Evolutionary conservation across 768 basidiomycete species (phyloP), one percentile per base, ranked within the genome.

Genomic region (Collybia nuda): DNA sequence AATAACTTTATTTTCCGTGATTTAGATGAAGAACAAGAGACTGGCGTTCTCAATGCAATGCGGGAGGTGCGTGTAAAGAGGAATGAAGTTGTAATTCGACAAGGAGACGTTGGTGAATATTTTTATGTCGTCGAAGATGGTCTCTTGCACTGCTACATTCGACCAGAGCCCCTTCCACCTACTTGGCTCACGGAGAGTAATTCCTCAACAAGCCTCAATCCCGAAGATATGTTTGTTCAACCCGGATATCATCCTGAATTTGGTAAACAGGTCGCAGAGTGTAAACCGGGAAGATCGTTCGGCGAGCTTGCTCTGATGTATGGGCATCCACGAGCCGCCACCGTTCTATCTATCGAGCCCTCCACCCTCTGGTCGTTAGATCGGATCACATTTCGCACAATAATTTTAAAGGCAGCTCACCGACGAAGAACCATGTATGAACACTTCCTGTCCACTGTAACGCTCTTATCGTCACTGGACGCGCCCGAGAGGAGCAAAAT

Each of bases 251-350:
- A 92, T 56, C 77, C 83, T 4, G 78, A 82, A 53, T 84, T 85
- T 58, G 92, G 92, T 19, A 85, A 81, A 52, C 85, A 88, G 64
- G 97, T 98, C 1, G 82, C 85, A 46, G 88, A 91, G 51, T 93
- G 90, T 76, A 79, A 76, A 40, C 84, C 90, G 1, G 93, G 94
- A 3, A 83, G 79, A 52, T 93, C 88, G 39, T 98, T 98, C 53
- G 97, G 97, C 39, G 96, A 99, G 70, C 78, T 99, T 48, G 97
- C 97, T 24, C 73, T 99, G 58, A 98, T 99, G 96, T 96, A 99
- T 71, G 93, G 93, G 28, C 94, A 96, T 57, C 91, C 92, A 36
- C 90, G 97, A 26, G 93, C 93, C 17, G 97, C 97, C 14, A 94
- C 93, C 6, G 95, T 98, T 39, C 72, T 97, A 32, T 85, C 96